Percentiles rank a stretch among this genome's conserved stretches.
Conservation (phyloP, 331 rosid species). For the Quercus lobata region DNA sequence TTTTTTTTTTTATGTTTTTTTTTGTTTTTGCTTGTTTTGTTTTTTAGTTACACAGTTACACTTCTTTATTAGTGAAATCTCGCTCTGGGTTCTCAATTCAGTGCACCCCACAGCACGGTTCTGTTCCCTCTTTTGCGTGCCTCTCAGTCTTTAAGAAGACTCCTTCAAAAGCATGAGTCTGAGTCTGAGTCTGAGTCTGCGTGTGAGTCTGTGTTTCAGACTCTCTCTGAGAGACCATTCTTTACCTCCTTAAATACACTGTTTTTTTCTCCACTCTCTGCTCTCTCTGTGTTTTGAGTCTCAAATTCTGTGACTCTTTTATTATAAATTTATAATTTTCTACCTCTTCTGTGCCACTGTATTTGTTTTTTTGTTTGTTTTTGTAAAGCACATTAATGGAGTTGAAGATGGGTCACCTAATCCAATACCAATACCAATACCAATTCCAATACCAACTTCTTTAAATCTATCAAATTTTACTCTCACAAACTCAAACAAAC, state of each 20-base stretch:
- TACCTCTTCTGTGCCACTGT: constrained; percentile 6
- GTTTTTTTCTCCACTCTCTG: constrained; percentile 17
- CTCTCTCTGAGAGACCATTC: constrained; percentile 34
- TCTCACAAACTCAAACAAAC: not conserved
- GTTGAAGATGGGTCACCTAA: constrained; percentile 47
- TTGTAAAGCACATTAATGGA: constrained; percentile 33
- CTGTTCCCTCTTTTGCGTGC: constrained; percentile 42
- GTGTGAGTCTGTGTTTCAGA: not conserved
- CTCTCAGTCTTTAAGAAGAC: constrained; percentile 22
- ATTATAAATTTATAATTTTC: constrained; percentile 6
- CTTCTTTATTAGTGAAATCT: constrained; percentile 37
- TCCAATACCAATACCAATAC: constrained; percentile 26
- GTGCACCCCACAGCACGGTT: constrained; percentile 43
- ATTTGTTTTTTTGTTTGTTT: not conserved
- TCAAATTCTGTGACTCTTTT: not conserved
- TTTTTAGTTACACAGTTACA: constrained; percentile 9
- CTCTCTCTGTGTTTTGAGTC: constrained; percentile 21
- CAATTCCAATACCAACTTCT: constrained; percentile 47
- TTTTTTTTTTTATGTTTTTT: not conserved
- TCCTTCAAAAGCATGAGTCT: constrained; percentile 25
- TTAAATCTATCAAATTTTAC: constrained; percentile 22
- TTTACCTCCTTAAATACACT: constrained; percentile 7
- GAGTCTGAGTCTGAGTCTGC: no score
- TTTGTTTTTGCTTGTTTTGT: not conserved
- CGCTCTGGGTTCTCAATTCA: constrained; percentile 32